Conservation (phyloP, 352 stramenopile genomes). For the Salisapilia sapeloensis region DNA sequence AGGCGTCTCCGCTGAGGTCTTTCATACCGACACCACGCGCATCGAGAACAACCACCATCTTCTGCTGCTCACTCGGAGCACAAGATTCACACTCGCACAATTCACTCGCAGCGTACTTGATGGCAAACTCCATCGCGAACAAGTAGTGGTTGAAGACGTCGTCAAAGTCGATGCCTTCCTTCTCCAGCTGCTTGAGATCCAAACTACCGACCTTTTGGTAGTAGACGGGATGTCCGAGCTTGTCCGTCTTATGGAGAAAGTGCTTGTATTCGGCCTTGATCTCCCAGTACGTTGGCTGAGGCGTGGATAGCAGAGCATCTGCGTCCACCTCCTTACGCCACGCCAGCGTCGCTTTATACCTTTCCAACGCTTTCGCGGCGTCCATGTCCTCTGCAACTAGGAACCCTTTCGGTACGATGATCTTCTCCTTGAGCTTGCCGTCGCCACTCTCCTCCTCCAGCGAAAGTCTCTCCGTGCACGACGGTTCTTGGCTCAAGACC, state of each 20-base stretch:
- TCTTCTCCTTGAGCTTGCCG: background rate
- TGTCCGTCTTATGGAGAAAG: conserved; percentile 65
- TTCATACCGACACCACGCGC: conserved; percentile 53
- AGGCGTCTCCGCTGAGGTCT: conserved; percentile 53
- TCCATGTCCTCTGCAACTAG: conserved; percentile 55
- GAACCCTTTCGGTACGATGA: conserved; percentile 26
- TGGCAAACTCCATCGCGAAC: conserved; percentile 69
- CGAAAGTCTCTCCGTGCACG: conserved; percentile 16
- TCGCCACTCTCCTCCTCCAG: background rate
- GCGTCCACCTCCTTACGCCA: conserved; percentile 67
- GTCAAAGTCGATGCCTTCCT: conserved; percentile 37
- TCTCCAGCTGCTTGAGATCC: conserved; percentile 66
- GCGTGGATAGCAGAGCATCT: conserved; percentile 39
- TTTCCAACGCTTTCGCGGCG: conserved; percentile 25
- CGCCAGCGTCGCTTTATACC: conserved; percentile 40
- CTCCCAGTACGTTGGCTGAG: conserved; percentile 35
- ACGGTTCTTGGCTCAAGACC: conserved; percentile 37
- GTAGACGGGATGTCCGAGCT: conserved; percentile 61
- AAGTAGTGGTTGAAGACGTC: conserved; percentile 71
- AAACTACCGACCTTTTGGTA: conserved; percentile 69
- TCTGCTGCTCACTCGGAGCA: conserved; percentile 41
- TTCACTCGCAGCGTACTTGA: conserved; percentile 53
- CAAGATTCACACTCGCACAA: conserved; percentile 38
- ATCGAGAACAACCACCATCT: conserved; percentile 63
- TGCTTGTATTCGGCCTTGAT: conserved; percentile 75